A percentile compares a stretch with the other conserved stretches of the same genome.
Conservation (phyloP, 148 eudicot genomes). For the Euryodendron excelsum region DNA sequence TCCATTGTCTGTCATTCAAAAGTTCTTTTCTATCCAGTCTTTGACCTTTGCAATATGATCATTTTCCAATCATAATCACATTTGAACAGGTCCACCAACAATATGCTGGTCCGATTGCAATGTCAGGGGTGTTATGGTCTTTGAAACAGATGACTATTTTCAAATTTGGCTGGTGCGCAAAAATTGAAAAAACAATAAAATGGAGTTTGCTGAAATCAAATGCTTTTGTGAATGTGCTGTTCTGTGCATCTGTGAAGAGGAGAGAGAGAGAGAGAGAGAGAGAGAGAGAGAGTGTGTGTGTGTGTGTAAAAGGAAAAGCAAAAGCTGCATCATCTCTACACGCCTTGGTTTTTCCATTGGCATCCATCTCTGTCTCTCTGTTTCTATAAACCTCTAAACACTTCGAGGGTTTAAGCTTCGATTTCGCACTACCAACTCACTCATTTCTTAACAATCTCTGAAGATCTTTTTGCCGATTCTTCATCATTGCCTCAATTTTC, state of each 20-base stretch:
- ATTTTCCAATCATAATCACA: neutral
- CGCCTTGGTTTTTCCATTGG: constrained; percentile 8
- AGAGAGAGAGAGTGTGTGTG: too few relatives aligned
- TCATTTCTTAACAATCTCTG: neutral
- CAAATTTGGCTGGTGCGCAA: constrained; percentile 10
- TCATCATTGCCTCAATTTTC: neutral
- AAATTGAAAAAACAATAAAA: constrained; percentile 3
- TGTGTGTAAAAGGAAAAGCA: constrained; percentile 2
- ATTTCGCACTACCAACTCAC: neutral
- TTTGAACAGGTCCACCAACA: constrained; percentile 5
- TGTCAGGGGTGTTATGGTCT: constrained; percentile 3
- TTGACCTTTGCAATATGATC: neutral
- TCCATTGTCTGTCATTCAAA: neutral
- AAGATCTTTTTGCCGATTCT: neutral
- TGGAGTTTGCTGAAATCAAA: neutral
- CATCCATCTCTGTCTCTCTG: neutral
- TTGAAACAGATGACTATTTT: neutral
- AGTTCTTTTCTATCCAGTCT: neutral
- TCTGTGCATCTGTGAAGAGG: neutral
- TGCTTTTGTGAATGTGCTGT: neutral
- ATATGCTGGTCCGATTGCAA: neutral
- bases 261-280: neutral
- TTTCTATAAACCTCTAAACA: neutral
- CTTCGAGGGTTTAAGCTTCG: constrained; percentile 16
- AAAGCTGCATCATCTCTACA: constrained; percentile 22